Base-by-base conservation (phyloP, 1,284 basidiomycete genomes). In the Macrocystidia cucumis region DNA sequence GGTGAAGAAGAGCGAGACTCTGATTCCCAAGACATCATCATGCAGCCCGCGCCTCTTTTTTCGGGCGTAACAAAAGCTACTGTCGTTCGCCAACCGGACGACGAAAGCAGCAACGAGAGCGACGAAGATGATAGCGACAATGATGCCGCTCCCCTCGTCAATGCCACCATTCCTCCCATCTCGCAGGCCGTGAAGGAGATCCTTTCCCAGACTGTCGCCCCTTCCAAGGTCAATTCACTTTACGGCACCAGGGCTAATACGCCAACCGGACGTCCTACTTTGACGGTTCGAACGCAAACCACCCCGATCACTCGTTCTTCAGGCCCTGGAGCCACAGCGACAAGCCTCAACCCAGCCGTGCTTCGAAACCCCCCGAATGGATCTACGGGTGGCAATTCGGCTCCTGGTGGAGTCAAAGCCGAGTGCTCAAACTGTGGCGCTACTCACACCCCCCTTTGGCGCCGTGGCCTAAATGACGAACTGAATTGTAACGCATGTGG, bases 361-460 rank as follows among this genome's bases (percentile, higher is more conserved):
- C 59, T 63, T 12, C 56, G 62, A 23, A 45, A 39, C 30, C 43
- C 33, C 3, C 48, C 43, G 19, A 44, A 44, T 29, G 48, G 17
- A 13, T 34, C 39, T 2, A 30, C 34, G 31, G 45, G 43, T 28
- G 49, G 55, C 18, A 64, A 67, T 42, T 59, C 57, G 5, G 65
- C 60, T 2, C 82, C 82, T 1, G 79, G 80, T n/a, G 81, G 84
- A 25, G 78, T 82, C 42, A 88, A 87, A 60, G 81, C 81, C 7
- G 85, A 88, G 48, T 87, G 84, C 48, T 78, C 78, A 9, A 87
- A 88, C 56, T 88, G 84, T 47, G 84, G 85, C 20, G 84, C 85
- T 3, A 88, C 82, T 1, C 83, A 86, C 47, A 88, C 85, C 0
- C 84, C 84, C 9, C 69, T 88, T 18, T 89, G 85, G 84, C 65